These are phyloP conservation scores for Fusarium robinianum DNA, from an alignment of 2,329 filamentous ascomycete species.

Conservation along the genomic window DNA sequence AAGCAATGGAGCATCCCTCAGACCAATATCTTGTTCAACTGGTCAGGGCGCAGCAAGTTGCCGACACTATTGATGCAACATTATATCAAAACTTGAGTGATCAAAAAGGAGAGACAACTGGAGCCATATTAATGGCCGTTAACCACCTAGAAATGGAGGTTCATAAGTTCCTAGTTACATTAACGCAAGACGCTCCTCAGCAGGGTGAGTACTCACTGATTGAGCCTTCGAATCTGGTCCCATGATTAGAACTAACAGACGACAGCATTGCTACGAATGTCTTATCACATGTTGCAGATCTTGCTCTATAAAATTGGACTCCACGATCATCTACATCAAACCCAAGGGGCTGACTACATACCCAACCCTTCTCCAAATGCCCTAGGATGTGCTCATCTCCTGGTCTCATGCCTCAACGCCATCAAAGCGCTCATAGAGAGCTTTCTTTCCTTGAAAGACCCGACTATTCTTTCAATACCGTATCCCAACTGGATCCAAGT, in stretches of 20 bases:
- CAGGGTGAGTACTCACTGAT: constrained; percentile 1
- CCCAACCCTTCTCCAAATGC: neutral
- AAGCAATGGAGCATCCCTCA: neutral
- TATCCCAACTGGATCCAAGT: constrained; percentile 15
- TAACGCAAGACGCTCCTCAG: neutral
- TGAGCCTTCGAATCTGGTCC: neutral
- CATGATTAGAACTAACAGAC: neutral
- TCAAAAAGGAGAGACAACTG: neutral
- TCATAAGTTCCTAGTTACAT: neutral
- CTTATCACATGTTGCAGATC: constrained; percentile 6
- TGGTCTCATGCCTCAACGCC: constrained; percentile 12
- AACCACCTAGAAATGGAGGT: constrained; percentile 12
- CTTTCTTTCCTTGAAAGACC: neutral
- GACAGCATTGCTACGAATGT: constrained; percentile 2
- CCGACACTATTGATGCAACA: neutral
- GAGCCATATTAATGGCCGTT: neutral
- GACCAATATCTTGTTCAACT: constrained; percentile 6
- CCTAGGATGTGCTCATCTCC: constrained; percentile 2
- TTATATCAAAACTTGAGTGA: neutral
- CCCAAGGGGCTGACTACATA: neutral
- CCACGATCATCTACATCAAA: constrained; percentile 5
- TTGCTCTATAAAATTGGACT: constrained; percentile 13
- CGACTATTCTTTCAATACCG: constrained; percentile 9
- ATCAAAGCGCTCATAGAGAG: constrained; percentile 7
- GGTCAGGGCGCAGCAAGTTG: constrained; percentile 3